These are phyloP conservation scores for Populus hybrid DNA, from an alignment of 441 rosid genomes.

Conservation along the genomic window DNA sequence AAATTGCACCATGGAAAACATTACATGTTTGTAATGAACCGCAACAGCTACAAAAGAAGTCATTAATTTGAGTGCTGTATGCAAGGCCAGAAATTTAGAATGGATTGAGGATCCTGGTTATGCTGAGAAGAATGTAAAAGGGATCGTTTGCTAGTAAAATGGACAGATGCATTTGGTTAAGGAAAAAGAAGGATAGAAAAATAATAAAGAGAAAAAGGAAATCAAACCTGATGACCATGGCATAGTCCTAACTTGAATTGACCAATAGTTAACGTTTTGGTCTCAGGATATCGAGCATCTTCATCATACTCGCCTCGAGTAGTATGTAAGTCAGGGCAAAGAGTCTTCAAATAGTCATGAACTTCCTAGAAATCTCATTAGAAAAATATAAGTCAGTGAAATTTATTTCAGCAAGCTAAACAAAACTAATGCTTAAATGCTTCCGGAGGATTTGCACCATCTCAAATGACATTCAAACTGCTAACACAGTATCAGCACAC, in stretches of 20 bases:
- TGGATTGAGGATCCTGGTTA: background rate
- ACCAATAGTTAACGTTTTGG: constrained; percentile 80
- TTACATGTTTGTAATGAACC: background rate
- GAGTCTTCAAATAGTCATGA: constrained; percentile 88
- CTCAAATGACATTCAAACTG: too few relatives aligned
- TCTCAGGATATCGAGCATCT: constrained; percentile 82
- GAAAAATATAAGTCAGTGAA: background rate
- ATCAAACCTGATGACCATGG: constrained; percentile 94
- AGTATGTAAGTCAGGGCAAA: constrained; percentile 90
- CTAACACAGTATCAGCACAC: too few relatives aligned
- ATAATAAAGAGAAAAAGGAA: background rate
- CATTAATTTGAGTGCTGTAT: background rate
- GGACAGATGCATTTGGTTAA: background rate
- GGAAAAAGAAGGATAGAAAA: background rate
- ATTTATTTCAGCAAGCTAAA: too few relatives aligned
- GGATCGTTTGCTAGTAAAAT: background rate
- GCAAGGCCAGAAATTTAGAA: background rate
- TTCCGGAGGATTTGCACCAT: too few relatives aligned
- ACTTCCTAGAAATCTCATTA: constrained; percentile 57
- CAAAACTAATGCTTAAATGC: too few relatives aligned
- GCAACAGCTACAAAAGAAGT: background rate
- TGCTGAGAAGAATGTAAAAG: background rate
- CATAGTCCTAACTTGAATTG: constrained; percentile 92
- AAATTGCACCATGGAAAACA: too few relatives aligned
- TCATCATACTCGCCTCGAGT: constrained; percentile 88